Conservation (phyloP, 1,284 basidiomycete genomes). For the Lignosus rhinocerotis region DNA sequence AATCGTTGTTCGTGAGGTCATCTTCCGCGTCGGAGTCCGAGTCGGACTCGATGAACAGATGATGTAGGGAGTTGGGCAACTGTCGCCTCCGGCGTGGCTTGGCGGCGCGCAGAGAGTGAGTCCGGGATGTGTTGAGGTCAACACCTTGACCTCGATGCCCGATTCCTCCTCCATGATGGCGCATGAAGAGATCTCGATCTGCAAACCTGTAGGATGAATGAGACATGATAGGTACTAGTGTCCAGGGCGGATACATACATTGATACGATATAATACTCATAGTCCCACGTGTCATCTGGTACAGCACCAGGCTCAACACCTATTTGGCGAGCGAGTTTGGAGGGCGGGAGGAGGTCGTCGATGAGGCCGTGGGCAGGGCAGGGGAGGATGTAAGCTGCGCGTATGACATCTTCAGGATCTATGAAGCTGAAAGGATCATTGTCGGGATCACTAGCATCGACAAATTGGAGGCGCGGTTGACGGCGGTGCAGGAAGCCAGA, state of each 20-base stretch:
- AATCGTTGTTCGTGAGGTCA: too few relatives aligned
- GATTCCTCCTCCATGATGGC: too few relatives aligned
- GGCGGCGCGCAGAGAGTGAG: not conserved
- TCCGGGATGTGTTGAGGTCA: not conserved
- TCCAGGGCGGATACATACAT: too few relatives aligned
- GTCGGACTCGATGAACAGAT: too few relatives aligned
- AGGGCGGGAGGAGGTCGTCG: not conserved
- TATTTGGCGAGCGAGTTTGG: not conserved
- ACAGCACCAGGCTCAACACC: not conserved
- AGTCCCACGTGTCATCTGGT: not conserved
- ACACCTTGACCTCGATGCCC: not conserved
- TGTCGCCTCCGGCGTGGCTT: too few relatives aligned
- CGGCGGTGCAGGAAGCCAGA: conserved; percentile 1
- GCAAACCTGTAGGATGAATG: too few relatives aligned
- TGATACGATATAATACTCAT: conserved; percentile 1
- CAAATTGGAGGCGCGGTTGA: conserved; percentile 1
- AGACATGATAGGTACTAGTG: too few relatives aligned
- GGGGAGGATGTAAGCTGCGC: conserved; percentile 33
- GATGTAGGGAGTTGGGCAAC: too few relatives aligned
- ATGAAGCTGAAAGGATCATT: conserved; percentile 32
- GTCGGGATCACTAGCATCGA: conserved; percentile 2
- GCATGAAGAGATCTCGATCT: too few relatives aligned
- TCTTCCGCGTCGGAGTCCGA: too few relatives aligned
- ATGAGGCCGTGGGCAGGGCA: conserved; percentile 25
- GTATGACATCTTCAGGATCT: conserved; percentile 32